phyloP scores from a whole-genome alignment of 2,329 filamentous ascomycete species.

The Trichoderma endophyticum region DNA sequence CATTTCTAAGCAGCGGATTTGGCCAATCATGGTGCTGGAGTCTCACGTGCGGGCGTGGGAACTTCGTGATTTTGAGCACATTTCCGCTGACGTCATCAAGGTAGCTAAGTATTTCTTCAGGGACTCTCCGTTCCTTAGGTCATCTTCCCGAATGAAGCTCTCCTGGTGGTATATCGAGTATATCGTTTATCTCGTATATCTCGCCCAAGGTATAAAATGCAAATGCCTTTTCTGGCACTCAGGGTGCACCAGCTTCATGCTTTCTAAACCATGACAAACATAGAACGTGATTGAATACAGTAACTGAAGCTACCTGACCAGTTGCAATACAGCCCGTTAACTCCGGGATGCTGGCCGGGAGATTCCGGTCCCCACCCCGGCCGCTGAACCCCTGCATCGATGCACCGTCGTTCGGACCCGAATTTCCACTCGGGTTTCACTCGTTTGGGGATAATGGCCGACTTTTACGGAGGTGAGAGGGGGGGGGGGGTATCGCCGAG shows the following conservation, averaged over 20 bases:
- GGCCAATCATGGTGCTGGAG: constrained; percentile 28
- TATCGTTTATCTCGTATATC: not conserved
- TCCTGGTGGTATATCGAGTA: not conserved
- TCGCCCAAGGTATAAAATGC: not conserved
- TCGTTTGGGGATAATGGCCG: not conserved
- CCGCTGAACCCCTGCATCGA: not conserved
- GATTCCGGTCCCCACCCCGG: not conserved
- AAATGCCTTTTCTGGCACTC: not conserved
- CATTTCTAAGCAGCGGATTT: constrained; percentile 31
- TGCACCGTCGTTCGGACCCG: not conserved
- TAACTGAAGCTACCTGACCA: not conserved
- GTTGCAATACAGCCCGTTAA: not conserved
- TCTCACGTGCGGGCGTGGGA: constrained; percentile 30
- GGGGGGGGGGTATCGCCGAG: not conserved
- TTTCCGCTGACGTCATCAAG: constrained; percentile 29
- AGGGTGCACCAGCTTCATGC: not conserved
- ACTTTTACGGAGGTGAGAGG: not conserved
- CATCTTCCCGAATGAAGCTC: not conserved
- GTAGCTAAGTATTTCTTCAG: not conserved
- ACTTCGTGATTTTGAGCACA: constrained; percentile 22
- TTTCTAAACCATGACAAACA: not conserved
- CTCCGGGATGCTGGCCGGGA: not conserved
- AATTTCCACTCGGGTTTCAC: not conserved
- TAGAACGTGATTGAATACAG: not conserved
- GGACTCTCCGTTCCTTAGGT: not conserved